Percentiles rank a stretch among this genome's conserved stretches.
These are phyloP conservation scores for Blastobotrys capitulatus DNA, from an alignment of 1,139 yeast species.

Conservation along the genomic window DNA sequence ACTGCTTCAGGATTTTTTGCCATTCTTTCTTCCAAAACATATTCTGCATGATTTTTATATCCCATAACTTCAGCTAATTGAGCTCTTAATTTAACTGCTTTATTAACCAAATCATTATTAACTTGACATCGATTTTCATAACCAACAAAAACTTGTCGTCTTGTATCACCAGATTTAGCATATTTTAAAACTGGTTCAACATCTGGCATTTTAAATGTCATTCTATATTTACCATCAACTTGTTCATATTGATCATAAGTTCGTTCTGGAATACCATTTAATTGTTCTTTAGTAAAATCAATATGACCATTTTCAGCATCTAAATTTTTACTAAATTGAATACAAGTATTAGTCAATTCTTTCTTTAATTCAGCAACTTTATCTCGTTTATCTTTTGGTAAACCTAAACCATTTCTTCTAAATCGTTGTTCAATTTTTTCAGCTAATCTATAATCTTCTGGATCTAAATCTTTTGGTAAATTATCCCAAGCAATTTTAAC, in stretches of 20 bases:
- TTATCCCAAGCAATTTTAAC: constrained; percentile 47
- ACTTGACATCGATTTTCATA: constrained; percentile 62
- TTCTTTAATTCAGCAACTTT: constrained; percentile 53
- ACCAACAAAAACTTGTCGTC: constrained; percentile 59
- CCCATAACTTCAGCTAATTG: constrained; percentile 60
- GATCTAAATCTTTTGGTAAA: constrained; percentile 38
- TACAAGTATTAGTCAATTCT: constrained; percentile 50
- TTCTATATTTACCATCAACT: constrained; percentile 49
- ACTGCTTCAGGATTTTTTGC: constrained; percentile 64
- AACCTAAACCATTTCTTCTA: constrained; percentile 61
- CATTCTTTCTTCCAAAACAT: constrained; percentile 69
- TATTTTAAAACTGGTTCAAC: constrained; percentile 68
- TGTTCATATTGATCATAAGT: constrained; percentile 53
- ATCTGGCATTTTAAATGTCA: constrained; percentile 80
- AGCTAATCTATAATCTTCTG: constrained; percentile 53
- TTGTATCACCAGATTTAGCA: constrained; percentile 57
- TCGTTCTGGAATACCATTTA: constrained; percentile 68
- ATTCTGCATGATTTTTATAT: constrained; percentile 61
- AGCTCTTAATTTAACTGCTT: constrained; percentile 57
- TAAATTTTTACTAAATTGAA: constrained; percentile 56
- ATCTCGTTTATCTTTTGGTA: constrained; percentile 51
- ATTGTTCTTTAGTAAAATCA: constrained; percentile 55
- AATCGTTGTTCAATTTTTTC: constrained; percentile 52
- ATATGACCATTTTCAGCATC: constrained; percentile 66
- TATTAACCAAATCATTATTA: constrained; percentile 54